A percentile compares a stretch with the other conserved stretches of the same genome.
These are phyloP conservation scores for Aspergillus cejpii DNA, from an alignment of 2,329 filamentous ascomycete genomes.

Conservation along the genomic window DNA sequence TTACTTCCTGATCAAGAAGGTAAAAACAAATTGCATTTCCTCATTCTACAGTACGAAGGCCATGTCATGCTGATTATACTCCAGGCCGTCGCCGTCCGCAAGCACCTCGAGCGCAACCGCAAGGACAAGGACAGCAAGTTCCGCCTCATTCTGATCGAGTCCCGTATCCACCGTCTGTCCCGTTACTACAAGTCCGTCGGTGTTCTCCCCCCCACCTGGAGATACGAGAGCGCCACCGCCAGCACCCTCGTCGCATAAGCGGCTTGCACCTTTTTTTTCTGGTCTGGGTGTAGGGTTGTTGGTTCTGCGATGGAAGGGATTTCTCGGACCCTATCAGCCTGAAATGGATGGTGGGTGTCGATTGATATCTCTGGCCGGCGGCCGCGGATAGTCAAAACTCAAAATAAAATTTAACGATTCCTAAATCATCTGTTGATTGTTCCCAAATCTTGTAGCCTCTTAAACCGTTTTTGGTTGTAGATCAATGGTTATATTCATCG, in stretches of 20 bases:
- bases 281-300: conserved; percentile 2
- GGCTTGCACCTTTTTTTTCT: not conserved
- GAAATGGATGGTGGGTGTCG: not conserved
- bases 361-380: not conserved
- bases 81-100: conserved; percentile 93
- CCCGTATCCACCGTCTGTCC: conserved; percentile 98
- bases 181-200: conserved; percentile 98
- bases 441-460: not conserved
- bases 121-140: conserved; percentile 99
- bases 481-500: not conserved
- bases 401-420: not conserved
- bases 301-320: conserved; percentile 2
- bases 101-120: conserved; percentile 99
- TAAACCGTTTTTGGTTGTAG: not conserved
- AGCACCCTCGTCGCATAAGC: conserved; percentile 83
- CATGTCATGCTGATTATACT: conserved; percentile 8
- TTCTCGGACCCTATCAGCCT: not conserved
- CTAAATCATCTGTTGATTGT: not conserved
- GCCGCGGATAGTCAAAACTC: not conserved
- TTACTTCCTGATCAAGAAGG: conserved; percentile 99
- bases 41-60: not conserved
- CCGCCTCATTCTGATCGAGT: conserved; percentile 99
- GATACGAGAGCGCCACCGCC: conserved; percentile 97
- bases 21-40: conserved; percentile 36
- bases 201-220: conserved; percentile 84